phyloP scores from a whole-genome alignment of 345 rosid genomes.

The Pugionium dolabratum region DNA sequence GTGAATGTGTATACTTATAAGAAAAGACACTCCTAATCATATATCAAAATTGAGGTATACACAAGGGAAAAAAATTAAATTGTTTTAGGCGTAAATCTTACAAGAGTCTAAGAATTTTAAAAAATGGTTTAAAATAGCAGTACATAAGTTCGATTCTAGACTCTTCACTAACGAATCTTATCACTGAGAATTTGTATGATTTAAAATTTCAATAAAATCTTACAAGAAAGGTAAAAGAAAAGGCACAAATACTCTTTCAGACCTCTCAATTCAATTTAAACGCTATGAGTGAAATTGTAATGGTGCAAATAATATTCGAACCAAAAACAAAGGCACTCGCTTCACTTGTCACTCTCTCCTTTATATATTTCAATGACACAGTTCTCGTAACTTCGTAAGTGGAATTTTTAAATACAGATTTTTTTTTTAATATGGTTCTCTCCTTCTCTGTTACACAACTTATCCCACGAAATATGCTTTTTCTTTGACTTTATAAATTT shows the following conservation, averaged over 20 bases:
- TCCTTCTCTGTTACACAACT: constrained; percentile 3
- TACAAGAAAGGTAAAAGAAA: not conserved
- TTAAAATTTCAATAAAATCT: not conserved
- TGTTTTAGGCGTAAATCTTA: no score
- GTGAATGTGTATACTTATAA: no score
- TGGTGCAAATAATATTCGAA: constrained; percentile 29
- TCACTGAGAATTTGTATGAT: constrained; percentile 14
- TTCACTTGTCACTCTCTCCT: constrained; percentile 34
- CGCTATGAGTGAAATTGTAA: constrained; percentile 8
- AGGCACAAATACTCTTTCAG: not conserved
- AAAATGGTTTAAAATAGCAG: not conserved
- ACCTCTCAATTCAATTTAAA: not conserved
- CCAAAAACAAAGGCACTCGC: constrained; percentile 27
- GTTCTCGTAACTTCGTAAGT: constrained; percentile 31
- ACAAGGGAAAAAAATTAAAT: no score
- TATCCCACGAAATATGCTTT: constrained; percentile 41
- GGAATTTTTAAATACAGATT: constrained; percentile 29
- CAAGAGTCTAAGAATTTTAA: not conserved
- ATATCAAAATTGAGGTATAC: no score
- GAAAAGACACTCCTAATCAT: no score
- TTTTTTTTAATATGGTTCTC: not conserved
- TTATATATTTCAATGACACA: constrained; percentile 3
- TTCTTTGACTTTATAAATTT: constrained; percentile 55
- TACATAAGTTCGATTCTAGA: not conserved
- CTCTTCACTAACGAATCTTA: not conserved